phyloP scores from a whole-genome alignment of 2,329 filamentous ascomycete genomes.

The Talaromyces sp. region DNA sequence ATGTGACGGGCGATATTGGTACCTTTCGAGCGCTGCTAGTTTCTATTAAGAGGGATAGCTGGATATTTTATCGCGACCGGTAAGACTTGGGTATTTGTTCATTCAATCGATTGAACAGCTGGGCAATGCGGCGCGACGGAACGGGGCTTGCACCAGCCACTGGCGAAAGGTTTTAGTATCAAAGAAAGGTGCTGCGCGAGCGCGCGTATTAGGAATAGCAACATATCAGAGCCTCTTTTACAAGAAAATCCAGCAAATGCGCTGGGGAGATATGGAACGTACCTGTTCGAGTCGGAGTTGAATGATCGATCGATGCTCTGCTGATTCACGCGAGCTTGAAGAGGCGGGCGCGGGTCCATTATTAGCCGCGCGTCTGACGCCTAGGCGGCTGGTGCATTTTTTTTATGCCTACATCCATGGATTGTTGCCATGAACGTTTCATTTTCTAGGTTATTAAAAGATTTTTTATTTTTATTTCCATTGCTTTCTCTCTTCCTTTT shows the following conservation, averaged over 20 bases:
- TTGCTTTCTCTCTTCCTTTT: no score
- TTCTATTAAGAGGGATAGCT: neutral
- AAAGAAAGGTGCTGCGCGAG: neutral
- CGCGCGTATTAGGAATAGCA: neutral
- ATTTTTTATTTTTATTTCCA: no score
- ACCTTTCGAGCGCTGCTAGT: constrained; percentile 6
- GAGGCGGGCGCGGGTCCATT: constrained; percentile 10
- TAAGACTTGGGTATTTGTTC: neutral
- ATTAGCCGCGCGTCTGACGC: constrained; percentile 13
- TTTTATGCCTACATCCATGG: no score
- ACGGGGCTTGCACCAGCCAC: no score
- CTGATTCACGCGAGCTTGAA: constrained; percentile 16
- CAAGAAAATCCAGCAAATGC: neutral
- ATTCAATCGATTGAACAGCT: neutral
- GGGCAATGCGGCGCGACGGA: neutral
- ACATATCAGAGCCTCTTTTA: neutral
- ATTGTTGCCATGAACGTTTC: neutral
- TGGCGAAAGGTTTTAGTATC: neutral
- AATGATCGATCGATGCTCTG: constrained; percentile 9
- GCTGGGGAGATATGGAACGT: neutral
- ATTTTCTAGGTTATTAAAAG: no score
- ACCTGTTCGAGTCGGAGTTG: constrained; percentile 2
- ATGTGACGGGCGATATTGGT: neutral
- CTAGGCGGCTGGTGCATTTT: neutral
- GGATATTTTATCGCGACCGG: neutral